Percentiles rank a stretch among this genome's conserved stretches.
Evolutionary conservation across 305 asterid species (phyloP).

Genomic region (Ruellia speciosa): DNA sequence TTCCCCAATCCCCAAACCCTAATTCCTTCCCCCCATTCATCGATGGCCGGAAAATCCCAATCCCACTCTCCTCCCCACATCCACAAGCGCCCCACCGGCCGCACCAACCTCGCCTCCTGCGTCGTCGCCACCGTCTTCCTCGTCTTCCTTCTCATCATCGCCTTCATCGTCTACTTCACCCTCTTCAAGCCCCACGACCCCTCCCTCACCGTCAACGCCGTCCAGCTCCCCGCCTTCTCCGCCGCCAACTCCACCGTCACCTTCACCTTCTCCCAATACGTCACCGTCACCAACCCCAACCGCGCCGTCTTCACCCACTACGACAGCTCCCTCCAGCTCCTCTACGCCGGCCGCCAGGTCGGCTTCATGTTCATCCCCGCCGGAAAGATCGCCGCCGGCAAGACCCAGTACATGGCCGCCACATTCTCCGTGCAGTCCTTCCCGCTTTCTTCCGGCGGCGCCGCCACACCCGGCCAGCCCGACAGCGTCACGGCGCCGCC

Average conservation of each 20-base stretch:
- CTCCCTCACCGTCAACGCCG: constrained; percentile 50
- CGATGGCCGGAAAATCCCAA: too few species aligned
- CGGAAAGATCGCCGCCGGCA: constrained; percentile 58
- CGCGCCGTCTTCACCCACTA: constrained; percentile 72
- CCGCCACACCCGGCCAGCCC: constrained; percentile 25
- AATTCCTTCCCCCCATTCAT: too few species aligned
- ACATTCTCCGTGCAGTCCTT: constrained; percentile 62
- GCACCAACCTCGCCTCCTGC: constrained; percentile 75
- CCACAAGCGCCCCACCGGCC: constrained; percentile 48
- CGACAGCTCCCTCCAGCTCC: constrained; percentile 74
- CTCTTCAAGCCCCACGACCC: constrained; percentile 68
- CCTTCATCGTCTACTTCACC: constrained; percentile 58
- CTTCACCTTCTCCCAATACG: constrained; percentile 81
- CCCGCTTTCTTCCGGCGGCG: constrained; percentile 35
- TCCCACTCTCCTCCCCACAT: constrained; percentile 19
- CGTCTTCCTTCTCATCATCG: constrained; percentile 39
- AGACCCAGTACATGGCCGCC: constrained; percentile 65
- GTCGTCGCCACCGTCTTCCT: constrained; percentile 65
- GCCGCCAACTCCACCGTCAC: constrained; percentile 49
- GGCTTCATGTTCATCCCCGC: constrained; percentile 93
- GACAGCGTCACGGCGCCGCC: constrained; percentile 38
- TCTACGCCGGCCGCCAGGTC: constrained; percentile 54
- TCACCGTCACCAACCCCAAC: constrained; percentile 70
- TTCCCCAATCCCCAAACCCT: too few species aligned
- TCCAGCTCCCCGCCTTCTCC: constrained; percentile 75